Conservation (phyloP, 2,329 filamentous ascomycete species). For the Metarhizium guizhouense region DNA sequence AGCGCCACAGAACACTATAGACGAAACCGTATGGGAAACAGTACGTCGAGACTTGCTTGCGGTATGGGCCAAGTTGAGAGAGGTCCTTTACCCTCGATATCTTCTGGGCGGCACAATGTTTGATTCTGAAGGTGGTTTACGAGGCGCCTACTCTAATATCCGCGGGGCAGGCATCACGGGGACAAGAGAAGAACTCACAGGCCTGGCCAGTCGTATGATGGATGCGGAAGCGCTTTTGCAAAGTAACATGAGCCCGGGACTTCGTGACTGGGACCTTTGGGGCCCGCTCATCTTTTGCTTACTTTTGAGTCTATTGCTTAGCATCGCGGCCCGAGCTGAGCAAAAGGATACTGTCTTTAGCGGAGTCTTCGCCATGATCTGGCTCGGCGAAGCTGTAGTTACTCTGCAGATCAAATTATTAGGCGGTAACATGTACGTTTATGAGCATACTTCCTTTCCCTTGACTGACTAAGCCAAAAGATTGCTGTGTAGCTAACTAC, state of each 20-base stretch:
- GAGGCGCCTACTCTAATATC: constrained; percentile 54
- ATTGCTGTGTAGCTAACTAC: neutral
- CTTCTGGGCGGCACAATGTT: constrained; percentile 66
- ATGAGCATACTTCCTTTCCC: neutral
- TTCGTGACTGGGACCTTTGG: constrained; percentile 98
- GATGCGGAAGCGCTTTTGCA: constrained; percentile 54
- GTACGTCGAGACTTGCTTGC: constrained; percentile 82
- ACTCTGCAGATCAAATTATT: constrained; percentile 97
- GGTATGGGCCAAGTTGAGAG: constrained; percentile 96
- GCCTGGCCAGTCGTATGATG: constrained; percentile 52
- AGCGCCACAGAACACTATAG: constrained; percentile 86
- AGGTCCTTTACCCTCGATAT: constrained; percentile 94
- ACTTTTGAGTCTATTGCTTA: constrained; percentile 77
- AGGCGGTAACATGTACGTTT: constrained; percentile 87
- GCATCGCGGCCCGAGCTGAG: constrained; percentile 66
- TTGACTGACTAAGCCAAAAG: neutral
- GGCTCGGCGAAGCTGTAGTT: constrained; percentile 93
- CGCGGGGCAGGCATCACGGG: constrained; percentile 49
- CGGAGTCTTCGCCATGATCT: constrained; percentile 92
- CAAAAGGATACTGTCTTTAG: constrained; percentile 90
- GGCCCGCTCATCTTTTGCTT: constrained; percentile 92
- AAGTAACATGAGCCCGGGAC: constrained; percentile 75
- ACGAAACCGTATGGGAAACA: constrained; percentile 97
- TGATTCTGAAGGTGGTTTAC: constrained; percentile 42
- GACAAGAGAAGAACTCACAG: constrained; percentile 52